phyloP scores from a whole-genome alignment of 108 stramenopile genomes.

The Cyclotella baltica region DNA sequence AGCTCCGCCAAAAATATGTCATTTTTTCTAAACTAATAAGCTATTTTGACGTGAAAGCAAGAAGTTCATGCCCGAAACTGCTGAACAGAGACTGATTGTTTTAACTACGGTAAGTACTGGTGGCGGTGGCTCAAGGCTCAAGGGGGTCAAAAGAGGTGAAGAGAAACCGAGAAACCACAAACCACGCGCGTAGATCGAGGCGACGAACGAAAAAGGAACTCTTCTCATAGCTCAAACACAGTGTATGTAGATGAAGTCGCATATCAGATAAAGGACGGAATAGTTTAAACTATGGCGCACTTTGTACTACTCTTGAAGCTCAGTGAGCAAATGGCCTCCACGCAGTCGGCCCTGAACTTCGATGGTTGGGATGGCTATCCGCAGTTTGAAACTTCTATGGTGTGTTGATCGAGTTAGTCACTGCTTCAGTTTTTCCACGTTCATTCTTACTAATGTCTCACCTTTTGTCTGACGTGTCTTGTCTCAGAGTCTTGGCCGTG shows the following conservation, averaged over 20 bases:
- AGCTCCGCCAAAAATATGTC: no score
- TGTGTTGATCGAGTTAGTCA: background rate
- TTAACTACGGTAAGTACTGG: background rate
- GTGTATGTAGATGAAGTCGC: no score
- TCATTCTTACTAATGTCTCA: background rate
- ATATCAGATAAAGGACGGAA: background rate
- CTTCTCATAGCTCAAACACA: no score
- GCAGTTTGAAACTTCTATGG: constrained; percentile 54
- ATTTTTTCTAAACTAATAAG: no score
- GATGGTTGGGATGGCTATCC: constrained; percentile 65
- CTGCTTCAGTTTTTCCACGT: background rate
- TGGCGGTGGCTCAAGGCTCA: no score
- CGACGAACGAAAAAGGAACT: background rate
- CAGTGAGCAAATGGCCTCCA: constrained; percentile 16
- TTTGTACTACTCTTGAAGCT: background rate
- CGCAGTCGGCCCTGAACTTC: constrained; percentile 71
- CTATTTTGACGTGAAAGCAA: no score
- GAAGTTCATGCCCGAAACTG: no score
- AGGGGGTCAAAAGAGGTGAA: no score
- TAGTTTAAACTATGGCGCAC: background rate
- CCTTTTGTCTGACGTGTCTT: background rate
- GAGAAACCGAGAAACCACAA: no score
- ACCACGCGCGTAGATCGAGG: background rate
- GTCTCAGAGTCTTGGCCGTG: constrained; percentile 43
- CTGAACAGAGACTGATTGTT: no score